A percentile compares a stretch with the other conserved stretches of the same genome.
phyloP scores from a whole-genome alignment of 2,329 filamentous ascomycete species.

The Fusarium keratoplasticum region DNA sequence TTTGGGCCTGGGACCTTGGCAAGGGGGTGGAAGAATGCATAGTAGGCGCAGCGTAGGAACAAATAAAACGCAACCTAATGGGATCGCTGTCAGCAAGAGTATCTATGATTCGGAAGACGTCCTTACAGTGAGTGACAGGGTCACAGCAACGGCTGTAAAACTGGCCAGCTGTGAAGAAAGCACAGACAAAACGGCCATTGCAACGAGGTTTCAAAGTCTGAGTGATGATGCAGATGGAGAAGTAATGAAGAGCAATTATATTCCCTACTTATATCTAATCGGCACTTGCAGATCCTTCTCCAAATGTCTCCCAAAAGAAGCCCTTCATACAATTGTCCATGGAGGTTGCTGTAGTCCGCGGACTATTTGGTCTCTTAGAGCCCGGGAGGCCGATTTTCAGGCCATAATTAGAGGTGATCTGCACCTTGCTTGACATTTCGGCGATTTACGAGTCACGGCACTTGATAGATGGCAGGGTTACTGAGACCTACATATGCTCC shows the following conservation, averaged over 20 bases:
- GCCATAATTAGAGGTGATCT: not conserved
- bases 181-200: not conserved
- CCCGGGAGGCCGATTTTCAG: not conserved
- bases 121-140: not conserved
- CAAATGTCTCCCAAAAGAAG: not conserved
- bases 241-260: not conserved
- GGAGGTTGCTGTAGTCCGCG: not conserved
- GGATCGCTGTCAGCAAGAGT: not conserved
- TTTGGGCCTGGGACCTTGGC: not conserved
- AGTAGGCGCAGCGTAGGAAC: not conserved
- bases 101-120: not conserved
- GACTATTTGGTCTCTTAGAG: not conserved
- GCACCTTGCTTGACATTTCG: not conserved
- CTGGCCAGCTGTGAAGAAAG: not conserved
- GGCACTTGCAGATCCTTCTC: not conserved
- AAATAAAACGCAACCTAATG: not conserved
- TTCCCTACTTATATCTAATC: not conserved
- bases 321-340: not conserved
- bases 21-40: not conserved
- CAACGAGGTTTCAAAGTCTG: not conserved
- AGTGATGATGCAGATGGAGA: not conserved
- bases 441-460: not conserved
- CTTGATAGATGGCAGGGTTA: not conserved
- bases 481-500: not conserved
- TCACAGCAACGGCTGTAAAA: not conserved